Percentiles rank a stretch among this genome's conserved stretches.
These are phyloP conservation scores for Paraphaeosphaeria sporulosa DNA, from an alignment of 2,329 filamentous ascomycete species.

Conservation along the genomic window DNA sequence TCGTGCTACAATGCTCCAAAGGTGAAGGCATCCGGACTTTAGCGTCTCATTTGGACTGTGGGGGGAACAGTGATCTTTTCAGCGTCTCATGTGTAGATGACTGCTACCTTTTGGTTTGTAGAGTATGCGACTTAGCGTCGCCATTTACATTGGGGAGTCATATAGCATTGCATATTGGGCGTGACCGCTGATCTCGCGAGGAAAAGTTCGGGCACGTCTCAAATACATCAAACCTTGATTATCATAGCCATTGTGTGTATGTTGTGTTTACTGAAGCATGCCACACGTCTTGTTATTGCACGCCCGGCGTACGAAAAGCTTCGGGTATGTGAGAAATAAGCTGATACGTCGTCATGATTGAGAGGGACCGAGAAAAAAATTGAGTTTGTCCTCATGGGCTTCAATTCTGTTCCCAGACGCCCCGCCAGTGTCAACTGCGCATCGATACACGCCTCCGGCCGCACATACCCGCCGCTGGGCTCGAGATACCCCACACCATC, in stretches of 20 bases:
- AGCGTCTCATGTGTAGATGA: not conserved
- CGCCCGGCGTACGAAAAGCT: too few relatives aligned
- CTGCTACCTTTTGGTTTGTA: conserved; percentile 7
- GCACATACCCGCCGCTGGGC: not conserved
- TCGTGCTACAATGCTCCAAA: conserved; percentile 47
- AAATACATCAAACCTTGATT: not conserved
- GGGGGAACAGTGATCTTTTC: not conserved
- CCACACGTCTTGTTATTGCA: too few relatives aligned
- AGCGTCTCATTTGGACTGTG: not conserved
- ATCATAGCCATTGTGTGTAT: too few relatives aligned
- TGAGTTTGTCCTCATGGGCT: too few relatives aligned
- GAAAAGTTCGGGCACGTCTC: not conserved
- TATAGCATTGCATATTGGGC: conserved; percentile 7
- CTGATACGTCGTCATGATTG: too few relatives aligned
- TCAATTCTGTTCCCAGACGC: not conserved
- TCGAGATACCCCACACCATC: not conserved
- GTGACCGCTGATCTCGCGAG: not conserved
- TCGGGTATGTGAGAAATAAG: too few relatives aligned
- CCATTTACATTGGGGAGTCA: conserved; percentile 2
- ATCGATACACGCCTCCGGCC: not conserved
- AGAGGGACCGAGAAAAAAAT: too few relatives aligned
- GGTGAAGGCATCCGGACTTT: conserved; percentile 9
- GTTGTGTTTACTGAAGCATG: too few relatives aligned
- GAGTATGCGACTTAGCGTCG: conserved; percentile 12
- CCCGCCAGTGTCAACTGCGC: not conserved